These are phyloP conservation scores for Candida pseudoviswanathii DNA, from an alignment of 1,139 yeast species.

Conservation along the genomic window DNA sequence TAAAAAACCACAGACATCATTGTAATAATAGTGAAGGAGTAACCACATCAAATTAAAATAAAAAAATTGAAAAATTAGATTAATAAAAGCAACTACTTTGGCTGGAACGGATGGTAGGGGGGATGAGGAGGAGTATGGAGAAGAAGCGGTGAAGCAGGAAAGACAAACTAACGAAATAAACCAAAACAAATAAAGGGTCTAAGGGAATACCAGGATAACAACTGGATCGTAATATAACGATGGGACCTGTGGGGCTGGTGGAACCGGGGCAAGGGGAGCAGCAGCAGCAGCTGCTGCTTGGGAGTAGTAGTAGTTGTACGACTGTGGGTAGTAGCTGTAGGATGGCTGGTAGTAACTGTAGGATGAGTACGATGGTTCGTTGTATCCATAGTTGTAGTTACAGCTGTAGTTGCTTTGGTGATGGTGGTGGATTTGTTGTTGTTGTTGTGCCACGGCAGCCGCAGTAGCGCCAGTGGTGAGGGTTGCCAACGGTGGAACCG, in stretches of 20 bases:
- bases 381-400: slow-evolving; percentile 1
- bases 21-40: not conserved
- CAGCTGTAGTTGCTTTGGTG: not conserved
- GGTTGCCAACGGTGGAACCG: not conserved
- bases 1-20: not conserved
- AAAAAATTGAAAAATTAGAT: not conserved
- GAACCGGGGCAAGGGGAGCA: not conserved
- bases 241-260: slow-evolving; percentile 1
- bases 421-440: not conserved
- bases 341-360: slow-evolving; percentile 1
- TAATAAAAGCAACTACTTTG: not conserved
- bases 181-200: slow-evolving; percentile 2
- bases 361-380: not conserved
- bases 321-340: slow-evolving; percentile 2
- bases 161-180: slow-evolving; percentile 2
- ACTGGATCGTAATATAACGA: slow-evolving; percentile 7
- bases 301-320: slow-evolving; percentile 1
- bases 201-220: slow-evolving; percentile 3
- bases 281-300: not conserved
- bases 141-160: not conserved
- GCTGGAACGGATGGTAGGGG: not conserved
- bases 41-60: not conserved
- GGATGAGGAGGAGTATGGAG: not conserved
- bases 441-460: not conserved
- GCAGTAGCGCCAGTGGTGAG: not conserved